phyloP scores from a whole-genome alignment of 768 basidiomycete genomes.

The Termitomyces sp. region DNA sequence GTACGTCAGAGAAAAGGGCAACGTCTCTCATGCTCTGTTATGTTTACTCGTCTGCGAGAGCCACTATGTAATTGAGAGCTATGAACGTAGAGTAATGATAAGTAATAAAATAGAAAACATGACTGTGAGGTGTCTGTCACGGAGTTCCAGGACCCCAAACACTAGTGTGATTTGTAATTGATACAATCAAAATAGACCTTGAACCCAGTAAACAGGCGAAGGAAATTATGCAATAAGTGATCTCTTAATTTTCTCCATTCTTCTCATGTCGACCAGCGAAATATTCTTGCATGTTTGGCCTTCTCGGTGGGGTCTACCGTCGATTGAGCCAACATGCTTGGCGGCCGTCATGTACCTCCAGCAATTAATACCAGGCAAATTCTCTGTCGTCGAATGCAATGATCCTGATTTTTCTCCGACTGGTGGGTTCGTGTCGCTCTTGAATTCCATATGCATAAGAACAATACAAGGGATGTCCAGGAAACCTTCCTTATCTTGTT shows the following conservation, averaged over 20 bases:
- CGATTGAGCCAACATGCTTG: conserved; percentile 61
- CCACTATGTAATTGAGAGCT: no score
- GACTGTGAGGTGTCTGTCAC: no score
- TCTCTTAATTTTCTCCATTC: background rate
- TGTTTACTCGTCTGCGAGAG: no score
- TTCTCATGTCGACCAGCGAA: conserved; percentile 7
- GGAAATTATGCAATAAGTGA: background rate
- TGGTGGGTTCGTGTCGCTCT: conserved; percentile 41
- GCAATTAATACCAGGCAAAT: conserved; percentile 61
- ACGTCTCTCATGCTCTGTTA: no score
- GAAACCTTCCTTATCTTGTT: conserved; percentile 66
- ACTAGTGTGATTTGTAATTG: no score
- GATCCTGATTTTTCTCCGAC: conserved; percentile 71
- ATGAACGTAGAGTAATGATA: no score
- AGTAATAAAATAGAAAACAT: no score
- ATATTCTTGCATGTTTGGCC: conserved; percentile 66
- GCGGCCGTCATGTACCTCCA: conserved; percentile 66
- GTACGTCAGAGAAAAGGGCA: no score
- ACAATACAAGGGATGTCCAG: conserved; percentile 26
- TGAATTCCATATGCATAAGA: background rate
- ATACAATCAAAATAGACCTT: no score
- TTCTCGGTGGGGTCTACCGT: conserved; percentile 54
- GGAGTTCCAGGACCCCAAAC: no score
- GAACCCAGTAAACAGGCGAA: no score
- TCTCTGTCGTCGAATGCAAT: conserved; percentile 51